Base-by-base conservation (phyloP, 352 stramenopile genomes). In the Phytopythium helicoides region DNA sequence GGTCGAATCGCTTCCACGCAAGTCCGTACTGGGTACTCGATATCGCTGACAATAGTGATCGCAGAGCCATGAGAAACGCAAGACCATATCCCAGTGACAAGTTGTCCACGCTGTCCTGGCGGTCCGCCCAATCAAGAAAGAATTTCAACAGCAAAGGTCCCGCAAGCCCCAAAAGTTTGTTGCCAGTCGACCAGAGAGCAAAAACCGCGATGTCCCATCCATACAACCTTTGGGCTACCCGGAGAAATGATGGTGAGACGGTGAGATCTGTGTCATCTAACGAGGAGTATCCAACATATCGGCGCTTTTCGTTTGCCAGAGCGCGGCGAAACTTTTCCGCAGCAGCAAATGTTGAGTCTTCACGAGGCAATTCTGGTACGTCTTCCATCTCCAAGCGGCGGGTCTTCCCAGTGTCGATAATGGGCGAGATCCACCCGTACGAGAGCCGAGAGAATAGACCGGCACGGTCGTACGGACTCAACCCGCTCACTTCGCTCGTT, bases 21-120 rank as follows among this genome's bases (percentile, higher is more conserved):
- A 94, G 64, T 31, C 69, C 62, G 52, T 92, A 94, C 52, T 94
- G 84, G n/a, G 81, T 92, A 1, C 76, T 61, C 1, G 78, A 92
- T 6, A 92, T 62, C 1, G 84, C 70, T 2, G 74, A 70, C 1
- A 86, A 41, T 7, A 94, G 46, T 0, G 84, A 87, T 4, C 79
- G 73, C 6, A 59, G 18, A 1, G 74, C 54, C 67, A 92, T 90
- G 5, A 64, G 55, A 8, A 49, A 53, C 5, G 84, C 84, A 2
- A 94, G 75, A 10, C 50, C 54, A 49, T 92, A 92, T 0, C 84
- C 84, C 15, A 36, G 71, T 0, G 51, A 41, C 2, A 92, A 44
- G 3, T 57, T 60, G 9, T 50, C 26, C 25, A 31, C 36, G 9
- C 77, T 75, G 3, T 56, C 45, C 21, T 60, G 56, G 18, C 74